These are phyloP conservation scores for Murraya paniculata DNA, from an alignment of 345 rosid species.

Conservation along the genomic window DNA sequence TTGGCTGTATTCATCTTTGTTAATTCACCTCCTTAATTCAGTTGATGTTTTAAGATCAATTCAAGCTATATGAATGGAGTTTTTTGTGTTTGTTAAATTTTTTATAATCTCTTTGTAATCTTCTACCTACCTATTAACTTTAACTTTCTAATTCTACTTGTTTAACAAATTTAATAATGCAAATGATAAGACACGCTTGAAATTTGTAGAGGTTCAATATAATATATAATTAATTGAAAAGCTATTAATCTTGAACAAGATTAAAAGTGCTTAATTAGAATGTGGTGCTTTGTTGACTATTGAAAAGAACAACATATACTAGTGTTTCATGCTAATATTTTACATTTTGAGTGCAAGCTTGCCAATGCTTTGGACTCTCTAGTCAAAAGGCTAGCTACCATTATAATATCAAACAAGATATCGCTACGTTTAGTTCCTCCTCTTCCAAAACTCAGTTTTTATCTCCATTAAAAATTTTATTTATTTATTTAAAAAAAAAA, in stretches of 20 bases:
- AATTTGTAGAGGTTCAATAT: neutral
- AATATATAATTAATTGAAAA: neutral
- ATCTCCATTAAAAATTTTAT: too few species aligned
- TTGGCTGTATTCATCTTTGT: neutral
- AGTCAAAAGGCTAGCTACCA: too few species aligned
- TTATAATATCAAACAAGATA: too few species aligned
- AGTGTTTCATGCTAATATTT: neutral
- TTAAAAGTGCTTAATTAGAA: neutral
- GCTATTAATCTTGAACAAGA: neutral
- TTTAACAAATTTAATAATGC: neutral
- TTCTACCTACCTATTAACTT: neutral
- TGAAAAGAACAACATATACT: neutral
- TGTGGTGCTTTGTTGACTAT: neutral
- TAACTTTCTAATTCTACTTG: neutral
- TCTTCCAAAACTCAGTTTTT: too few species aligned
- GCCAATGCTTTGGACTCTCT: neutral
- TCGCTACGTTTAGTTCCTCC: too few species aligned
- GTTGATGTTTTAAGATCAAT: neutral
- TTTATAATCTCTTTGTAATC: neutral
- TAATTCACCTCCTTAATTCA: too few species aligned
- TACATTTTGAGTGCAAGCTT: neutral
- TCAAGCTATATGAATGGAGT: neutral
- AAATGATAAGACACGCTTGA: neutral
- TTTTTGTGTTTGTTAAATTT: neutral
- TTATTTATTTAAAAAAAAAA: too few species aligned